phyloP scores from a whole-genome alignment of 2,329 filamentous ascomycete species.

The Acrocalymma vagum region DNA sequence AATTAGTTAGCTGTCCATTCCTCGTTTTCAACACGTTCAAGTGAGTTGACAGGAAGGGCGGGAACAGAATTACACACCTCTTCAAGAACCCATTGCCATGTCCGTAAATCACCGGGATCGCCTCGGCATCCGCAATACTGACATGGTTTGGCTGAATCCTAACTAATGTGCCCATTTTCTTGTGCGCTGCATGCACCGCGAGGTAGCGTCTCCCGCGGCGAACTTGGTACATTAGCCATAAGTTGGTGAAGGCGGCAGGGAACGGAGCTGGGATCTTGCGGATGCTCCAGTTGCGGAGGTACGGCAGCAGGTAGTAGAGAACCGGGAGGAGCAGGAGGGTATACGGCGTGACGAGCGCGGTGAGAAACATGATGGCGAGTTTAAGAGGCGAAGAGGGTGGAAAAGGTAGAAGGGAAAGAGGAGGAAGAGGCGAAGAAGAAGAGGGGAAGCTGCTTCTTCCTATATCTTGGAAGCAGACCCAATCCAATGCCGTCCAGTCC shows the following conservation, averaged over 20 bases:
- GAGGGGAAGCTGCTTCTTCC: too few species aligned
- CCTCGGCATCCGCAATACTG: constrained; percentile 80
- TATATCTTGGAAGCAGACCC: too few species aligned
- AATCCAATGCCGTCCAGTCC: too few species aligned
- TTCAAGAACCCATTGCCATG: constrained; percentile 62
- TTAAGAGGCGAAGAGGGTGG: constrained; percentile 5
- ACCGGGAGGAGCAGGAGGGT: constrained; percentile 59
- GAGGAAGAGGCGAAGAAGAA: constrained; percentile 2
- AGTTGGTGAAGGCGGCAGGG: constrained; percentile 73
- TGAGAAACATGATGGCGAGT: constrained; percentile 37
- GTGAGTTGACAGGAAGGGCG: neutral
- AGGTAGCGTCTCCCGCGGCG: constrained; percentile 67
- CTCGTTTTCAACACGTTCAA: neutral
- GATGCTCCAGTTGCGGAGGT: constrained; percentile 66
- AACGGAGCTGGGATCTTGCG: constrained; percentile 68
- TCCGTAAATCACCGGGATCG: constrained; percentile 80
- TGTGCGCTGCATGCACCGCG: constrained; percentile 76
- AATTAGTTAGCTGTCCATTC: constrained; percentile 1
- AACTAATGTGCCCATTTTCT: constrained; percentile 80
- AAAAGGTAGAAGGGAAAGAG: constrained; percentile 1
- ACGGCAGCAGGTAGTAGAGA: constrained; percentile 67
- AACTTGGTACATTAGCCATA: constrained; percentile 76
- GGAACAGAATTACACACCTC: constrained; percentile 40
- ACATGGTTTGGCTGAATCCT: constrained; percentile 86
- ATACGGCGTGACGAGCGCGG: constrained; percentile 54